These are phyloP conservation scores for Perilla frutescens DNA, from an alignment of 257 asterid species.

Conservation along the genomic window DNA sequence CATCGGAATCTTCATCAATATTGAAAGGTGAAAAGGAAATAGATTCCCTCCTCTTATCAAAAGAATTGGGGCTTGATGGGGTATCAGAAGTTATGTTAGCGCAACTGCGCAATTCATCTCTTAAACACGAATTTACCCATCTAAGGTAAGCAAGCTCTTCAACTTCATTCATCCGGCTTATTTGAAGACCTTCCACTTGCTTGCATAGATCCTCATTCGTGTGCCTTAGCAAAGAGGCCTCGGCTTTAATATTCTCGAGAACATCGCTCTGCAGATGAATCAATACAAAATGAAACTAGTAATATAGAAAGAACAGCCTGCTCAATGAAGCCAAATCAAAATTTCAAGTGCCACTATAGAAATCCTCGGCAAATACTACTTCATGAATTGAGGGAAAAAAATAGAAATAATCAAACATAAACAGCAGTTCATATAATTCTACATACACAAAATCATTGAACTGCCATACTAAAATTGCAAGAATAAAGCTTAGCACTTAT, in stretches of 20 bases:
- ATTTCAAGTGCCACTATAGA: neutral
- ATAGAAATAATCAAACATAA: neutral
- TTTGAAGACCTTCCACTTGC: constrained; percentile 95
- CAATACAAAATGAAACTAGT: constrained; percentile 4
- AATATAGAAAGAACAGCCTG: constrained; percentile 23
- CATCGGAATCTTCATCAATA: constrained; percentile 57
- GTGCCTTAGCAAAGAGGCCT: constrained; percentile 72
- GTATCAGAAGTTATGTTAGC: constrained; percentile 47
- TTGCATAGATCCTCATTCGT: constrained; percentile 84
- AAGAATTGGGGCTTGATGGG: constrained; percentile 49
- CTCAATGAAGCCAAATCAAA: constrained; percentile 16
- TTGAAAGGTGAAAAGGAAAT: constrained; percentile 58
- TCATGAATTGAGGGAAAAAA: constrained; percentile 7
- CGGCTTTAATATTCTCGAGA: constrained; percentile 74
- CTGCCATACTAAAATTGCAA: neutral
- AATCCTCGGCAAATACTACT: neutral
- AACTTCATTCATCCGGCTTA: constrained; percentile 86
- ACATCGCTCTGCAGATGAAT: constrained; percentile 52
- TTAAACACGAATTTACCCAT: constrained; percentile 91
- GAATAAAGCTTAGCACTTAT: constrained; percentile 2
- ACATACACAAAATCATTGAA: constrained; percentile 2
- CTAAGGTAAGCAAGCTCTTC: constrained; percentile 90
- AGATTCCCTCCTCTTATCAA: constrained; percentile 62
- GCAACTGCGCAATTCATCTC: constrained; percentile 68
- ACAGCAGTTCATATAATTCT: neutral